phyloP scores from a whole-genome alignment of 345 rosid genomes.

The Gossypioides kirkii region DNA sequence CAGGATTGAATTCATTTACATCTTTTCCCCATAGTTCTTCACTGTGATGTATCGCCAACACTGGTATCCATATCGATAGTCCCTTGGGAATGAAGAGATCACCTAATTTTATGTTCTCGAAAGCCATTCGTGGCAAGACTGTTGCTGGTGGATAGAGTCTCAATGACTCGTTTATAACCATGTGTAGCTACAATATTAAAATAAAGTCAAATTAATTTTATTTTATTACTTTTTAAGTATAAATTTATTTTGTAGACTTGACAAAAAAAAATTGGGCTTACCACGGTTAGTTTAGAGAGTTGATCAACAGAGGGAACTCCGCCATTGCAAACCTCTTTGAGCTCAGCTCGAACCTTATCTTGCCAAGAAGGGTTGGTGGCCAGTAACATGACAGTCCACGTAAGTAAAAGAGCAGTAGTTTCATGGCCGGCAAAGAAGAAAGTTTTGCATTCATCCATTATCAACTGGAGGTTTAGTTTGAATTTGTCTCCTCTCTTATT shows the following conservation, averaged over 20 bases:
- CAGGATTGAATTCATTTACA: constrained; percentile 79
- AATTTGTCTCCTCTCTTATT: constrained; percentile 36
- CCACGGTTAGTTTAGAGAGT: constrained; percentile 68
- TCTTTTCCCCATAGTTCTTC: constrained; percentile 88
- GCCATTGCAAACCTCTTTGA: constrained; percentile 60
- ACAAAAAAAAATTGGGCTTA: constrained; percentile 21
- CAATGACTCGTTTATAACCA: constrained; percentile 84
- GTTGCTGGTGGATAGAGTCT: constrained; percentile 94
- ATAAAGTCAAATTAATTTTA: no score
- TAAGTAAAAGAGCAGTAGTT: constrained; percentile 80
- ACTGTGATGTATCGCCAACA: constrained; percentile 83
- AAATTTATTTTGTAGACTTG: no score
- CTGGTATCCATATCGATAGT: constrained; percentile 90
- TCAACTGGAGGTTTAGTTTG: constrained; percentile 55
- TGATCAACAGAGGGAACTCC: constrained; percentile 58
- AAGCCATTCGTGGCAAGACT: constrained; percentile 84
- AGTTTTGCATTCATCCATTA: constrained; percentile 97
- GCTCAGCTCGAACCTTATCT: constrained; percentile 61
- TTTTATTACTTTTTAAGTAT: no score
- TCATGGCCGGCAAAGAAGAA: constrained; percentile 98
- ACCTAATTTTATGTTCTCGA: constrained; percentile 74
- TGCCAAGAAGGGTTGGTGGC: constrained; percentile 90
- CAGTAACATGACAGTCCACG: constrained; percentile 89
- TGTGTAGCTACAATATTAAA: constrained; percentile 48
- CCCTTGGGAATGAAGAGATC: constrained; percentile 84